Evolutionary conservation across 805 yeast genomes (phyloP).

Genomic region (Cyberlindnera sargentensis): DNA sequence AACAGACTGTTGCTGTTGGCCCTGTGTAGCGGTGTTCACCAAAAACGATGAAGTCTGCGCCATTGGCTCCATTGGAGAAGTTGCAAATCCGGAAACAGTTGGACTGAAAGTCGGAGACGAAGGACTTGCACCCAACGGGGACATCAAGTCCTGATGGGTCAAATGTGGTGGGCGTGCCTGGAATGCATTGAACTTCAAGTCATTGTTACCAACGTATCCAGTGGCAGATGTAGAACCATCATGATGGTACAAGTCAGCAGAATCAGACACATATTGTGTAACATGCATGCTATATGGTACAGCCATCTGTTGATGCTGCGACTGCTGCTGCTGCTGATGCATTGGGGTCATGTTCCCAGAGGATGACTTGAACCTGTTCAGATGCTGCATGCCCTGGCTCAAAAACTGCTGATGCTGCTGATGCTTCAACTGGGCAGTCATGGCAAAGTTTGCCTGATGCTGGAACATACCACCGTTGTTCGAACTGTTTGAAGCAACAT

Average conservation of each 20-base stretch:
- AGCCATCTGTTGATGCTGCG: too few relatives aligned
- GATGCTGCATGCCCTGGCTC: conserved; percentile 13
- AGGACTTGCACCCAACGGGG: conserved; percentile 8
- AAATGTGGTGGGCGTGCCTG: conserved; percentile 12
- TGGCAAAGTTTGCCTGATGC: conserved; percentile 12
- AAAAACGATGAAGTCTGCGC: conserved; percentile 15
- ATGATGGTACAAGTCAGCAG: too few relatives aligned
- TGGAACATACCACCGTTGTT: conserved; percentile 5
- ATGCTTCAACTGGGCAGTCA: conserved; percentile 20
- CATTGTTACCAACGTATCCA: not conserved
- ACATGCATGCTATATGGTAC: too few relatives aligned
- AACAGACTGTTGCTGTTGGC: too few relatives aligned
- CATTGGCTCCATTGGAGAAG: conserved; percentile 14
- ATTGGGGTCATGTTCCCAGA: too few relatives aligned
- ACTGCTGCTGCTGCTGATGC: too few relatives aligned
- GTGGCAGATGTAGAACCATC: not conserved
- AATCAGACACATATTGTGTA: too few relatives aligned
- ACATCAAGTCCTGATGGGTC: conserved; percentile 8
- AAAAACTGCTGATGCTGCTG: conserved; percentile 20
- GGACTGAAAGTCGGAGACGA: conserved; percentile 15
- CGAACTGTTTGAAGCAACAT: conserved; percentile 1
- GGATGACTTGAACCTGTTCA: conserved; percentile 13
- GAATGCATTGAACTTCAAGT: conserved; percentile 8
- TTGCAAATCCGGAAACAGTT: conserved; percentile 10
- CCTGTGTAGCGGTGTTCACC: conserved; percentile 2